phyloP scores from a whole-genome alignment of 2,329 filamentous ascomycete species.

The Hypomyces perniciosus region DNA sequence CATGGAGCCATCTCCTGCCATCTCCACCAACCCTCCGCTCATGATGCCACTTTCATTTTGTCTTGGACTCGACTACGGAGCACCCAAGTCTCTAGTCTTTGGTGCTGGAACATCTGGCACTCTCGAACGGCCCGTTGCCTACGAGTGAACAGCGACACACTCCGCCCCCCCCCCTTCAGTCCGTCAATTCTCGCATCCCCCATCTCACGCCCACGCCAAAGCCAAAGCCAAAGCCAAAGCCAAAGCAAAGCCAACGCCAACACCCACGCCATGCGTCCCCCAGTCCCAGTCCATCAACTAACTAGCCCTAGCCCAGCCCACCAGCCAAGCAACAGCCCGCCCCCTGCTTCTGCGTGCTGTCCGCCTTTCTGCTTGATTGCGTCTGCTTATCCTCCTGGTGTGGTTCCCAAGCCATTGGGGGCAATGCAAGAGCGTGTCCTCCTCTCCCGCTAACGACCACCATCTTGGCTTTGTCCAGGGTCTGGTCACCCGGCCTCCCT shows the following conservation, averaged over 20 bases:
- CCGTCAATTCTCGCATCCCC: neutral
- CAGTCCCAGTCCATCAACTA: neutral
- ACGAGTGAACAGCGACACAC: too few relatives aligned
- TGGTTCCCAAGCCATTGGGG: neutral
- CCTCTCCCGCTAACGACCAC: neutral
- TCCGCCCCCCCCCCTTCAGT: too few relatives aligned
- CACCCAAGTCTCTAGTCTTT: constrained; percentile 8
- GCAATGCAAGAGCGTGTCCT: neutral
- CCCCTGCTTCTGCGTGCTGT: too few relatives aligned
- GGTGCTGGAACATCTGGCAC: constrained; percentile 9
- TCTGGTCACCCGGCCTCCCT: constrained; percentile 2
- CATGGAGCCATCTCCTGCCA: constrained; percentile 10
- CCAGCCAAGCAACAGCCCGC: neutral
- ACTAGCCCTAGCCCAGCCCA: neutral
- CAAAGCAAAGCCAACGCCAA: neutral
- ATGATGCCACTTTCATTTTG: constrained; percentile 10
- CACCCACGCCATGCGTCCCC: neutral
- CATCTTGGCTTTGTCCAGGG: neutral
- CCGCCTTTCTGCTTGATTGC: too few relatives aligned
- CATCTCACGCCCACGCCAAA: neutral
- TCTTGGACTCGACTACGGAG: neutral
- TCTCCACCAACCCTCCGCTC: constrained; percentile 7
- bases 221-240: neutral
- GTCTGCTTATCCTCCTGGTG: too few relatives aligned
- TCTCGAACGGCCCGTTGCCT: constrained; percentile 1